These are phyloP conservation scores for Globisporangium radiosum DNA, from an alignment of 352 stramenopile genomes.

Conservation along the genomic window DNA sequence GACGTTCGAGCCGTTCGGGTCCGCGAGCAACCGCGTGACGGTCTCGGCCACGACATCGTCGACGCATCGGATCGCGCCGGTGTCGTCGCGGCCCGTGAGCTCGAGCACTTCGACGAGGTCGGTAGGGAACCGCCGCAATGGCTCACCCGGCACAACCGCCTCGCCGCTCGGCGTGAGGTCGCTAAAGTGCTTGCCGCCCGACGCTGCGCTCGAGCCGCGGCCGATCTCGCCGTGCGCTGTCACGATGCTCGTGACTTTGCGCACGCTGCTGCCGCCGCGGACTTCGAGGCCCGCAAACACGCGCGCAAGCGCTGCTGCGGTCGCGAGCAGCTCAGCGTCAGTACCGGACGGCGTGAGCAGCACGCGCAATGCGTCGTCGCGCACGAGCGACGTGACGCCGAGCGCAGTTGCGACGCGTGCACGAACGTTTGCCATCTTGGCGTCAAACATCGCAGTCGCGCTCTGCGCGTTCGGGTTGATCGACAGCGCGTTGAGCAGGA, in stretches of 20 bases:
- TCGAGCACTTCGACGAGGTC: conserved; percentile 62
- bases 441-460: conserved; percentile 52
- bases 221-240: conserved; percentile 81
- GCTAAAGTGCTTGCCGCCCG: conserved; percentile 76
- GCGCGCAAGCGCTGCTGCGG: conserved; percentile 55
- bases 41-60: conserved; percentile 35
- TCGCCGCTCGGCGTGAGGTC: conserved; percentile 71
- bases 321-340: conserved; percentile 81
- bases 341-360: conserved; percentile 80
- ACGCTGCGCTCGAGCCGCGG: conserved; percentile 67
- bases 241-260: conserved; percentile 81
- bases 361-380: conserved; percentile 42
- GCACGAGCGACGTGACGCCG: conserved; percentile 43
- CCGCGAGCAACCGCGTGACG: conserved; percentile 39
- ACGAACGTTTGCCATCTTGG: conserved; percentile 57
- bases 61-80: conserved; percentile 42
- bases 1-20: conserved; percentile 38
- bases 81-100: conserved; percentile 44
- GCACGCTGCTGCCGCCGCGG: conserved; percentile 18
- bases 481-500: conserved; percentile 76
- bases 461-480: conserved; percentile 76
- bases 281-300: conserved; percentile 42
- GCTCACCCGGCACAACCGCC: conserved; percentile 25
- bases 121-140: conserved; percentile 50
- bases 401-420: conserved; percentile 52